phyloP scores from a whole-genome alignment of 2,329 filamentous ascomycete species.

The Elsinoe perseae region DNA sequence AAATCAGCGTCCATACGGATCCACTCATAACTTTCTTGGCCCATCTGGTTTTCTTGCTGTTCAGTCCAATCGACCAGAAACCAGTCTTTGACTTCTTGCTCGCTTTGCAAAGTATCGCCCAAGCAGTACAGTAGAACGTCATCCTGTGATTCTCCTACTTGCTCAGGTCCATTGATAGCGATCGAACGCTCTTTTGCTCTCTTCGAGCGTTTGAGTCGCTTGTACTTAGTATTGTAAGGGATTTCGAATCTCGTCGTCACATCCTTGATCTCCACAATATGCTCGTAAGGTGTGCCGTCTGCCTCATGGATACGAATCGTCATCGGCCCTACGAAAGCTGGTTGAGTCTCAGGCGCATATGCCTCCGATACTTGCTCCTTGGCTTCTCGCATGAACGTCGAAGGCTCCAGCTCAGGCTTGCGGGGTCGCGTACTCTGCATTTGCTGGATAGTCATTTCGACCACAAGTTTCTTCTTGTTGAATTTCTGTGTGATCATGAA shows the following conservation, averaged over 20 bases:
- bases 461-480: slow-evolving; percentile 94
- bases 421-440: slow-evolving; percentile 53
- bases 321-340: slow-evolving; percentile 92
- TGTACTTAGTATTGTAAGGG: slow-evolving; percentile 98
- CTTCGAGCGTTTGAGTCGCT: slow-evolving; percentile 82
- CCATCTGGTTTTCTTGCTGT: slow-evolving; percentile 85
- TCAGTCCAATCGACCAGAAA: slow-evolving; percentile 79
- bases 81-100: slow-evolving; percentile 78
- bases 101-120: slow-evolving; percentile 77
- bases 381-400: slow-evolving; percentile 74
- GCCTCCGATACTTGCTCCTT: slow-evolving; percentile 70
- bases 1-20: slow-evolving; percentile 97
- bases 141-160: slow-evolving; percentile 56
- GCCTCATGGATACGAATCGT: slow-evolving; percentile 97
- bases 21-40: slow-evolving; percentile 96
- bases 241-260: slow-evolving; percentile 81
- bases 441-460: slow-evolving; percentile 84
- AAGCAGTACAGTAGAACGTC: slow-evolving; percentile 84
- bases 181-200: slow-evolving; percentile 70
- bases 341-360: slow-evolving; percentile 50
- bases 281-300: slow-evolving; percentile 95
- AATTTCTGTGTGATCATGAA: slow-evolving; percentile 84
- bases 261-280: slow-evolving; percentile 92
- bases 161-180: slow-evolving; percentile 47
- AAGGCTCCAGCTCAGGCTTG: slow-evolving; percentile 55